Evolutionary conservation across 495 filamentous ascomycete genomes (phyloP).

Genomic region (Aspergillus wentii): DNA sequence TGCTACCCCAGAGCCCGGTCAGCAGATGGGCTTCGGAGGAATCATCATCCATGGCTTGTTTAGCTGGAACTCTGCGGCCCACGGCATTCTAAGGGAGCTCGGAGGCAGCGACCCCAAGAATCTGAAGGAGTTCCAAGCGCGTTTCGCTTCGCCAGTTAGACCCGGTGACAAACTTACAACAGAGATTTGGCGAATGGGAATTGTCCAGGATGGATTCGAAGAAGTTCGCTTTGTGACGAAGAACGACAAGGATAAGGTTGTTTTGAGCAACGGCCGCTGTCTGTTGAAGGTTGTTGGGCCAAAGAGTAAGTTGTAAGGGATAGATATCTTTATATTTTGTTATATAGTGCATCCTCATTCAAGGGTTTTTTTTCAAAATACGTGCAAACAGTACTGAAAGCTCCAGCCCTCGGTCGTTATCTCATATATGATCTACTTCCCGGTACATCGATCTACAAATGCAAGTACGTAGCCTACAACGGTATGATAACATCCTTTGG

Average conservation of each 20-base stretch:
- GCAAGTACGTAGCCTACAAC: too few relatives aligned
- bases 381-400: too few relatives aligned
- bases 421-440: too few relatives aligned
- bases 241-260: conserved; percentile 66
- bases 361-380: too few relatives aligned
- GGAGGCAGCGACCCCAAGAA: conserved; percentile 74
- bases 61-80: conserved; percentile 77
- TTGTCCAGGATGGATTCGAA: conserved; percentile 63
- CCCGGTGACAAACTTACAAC: conserved; percentile 56
- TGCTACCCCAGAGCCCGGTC: conserved; percentile 74
- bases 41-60: conserved; percentile 85
- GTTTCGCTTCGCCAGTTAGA: conserved; percentile 79
- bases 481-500: too few relatives aligned
- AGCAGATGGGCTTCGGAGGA: conserved; percentile 86
- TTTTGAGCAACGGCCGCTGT: conserved; percentile 78
- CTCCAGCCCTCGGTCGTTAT: too few relatives aligned
- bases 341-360: too few relatives aligned
- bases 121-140: conserved; percentile 79
- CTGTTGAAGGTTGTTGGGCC: conserved; percentile 59
- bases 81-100: conserved; percentile 65
- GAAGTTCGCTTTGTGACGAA: conserved; percentile 74
- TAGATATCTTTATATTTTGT: too few relatives aligned
- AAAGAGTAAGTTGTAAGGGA: conserved; percentile 60
- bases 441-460: too few relatives aligned
- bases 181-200: conserved; percentile 49